Evolutionary conservation across 805 yeast genomes (phyloP).

Genomic region (Candida caryicola): DNA sequence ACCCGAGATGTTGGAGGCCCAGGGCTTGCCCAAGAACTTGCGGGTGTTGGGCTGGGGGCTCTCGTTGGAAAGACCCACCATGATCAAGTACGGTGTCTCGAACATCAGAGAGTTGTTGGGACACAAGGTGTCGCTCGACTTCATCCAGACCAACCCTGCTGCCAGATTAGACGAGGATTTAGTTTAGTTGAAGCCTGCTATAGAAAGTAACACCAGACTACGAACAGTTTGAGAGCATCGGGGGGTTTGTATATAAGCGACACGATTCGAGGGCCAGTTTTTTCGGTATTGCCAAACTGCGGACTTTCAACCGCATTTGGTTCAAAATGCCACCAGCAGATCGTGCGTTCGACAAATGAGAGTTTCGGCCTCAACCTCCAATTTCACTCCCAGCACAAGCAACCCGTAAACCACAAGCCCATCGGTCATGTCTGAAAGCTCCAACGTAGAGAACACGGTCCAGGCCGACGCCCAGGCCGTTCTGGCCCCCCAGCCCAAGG

Average conservation of each 20-base stretch:
- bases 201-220: slow-evolving; percentile 1
- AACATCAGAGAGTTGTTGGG: slow-evolving; percentile 96
- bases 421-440: not conserved
- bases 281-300: too few species aligned
- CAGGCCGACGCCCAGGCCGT: not conserved
- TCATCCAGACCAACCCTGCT: slow-evolving; percentile 94
- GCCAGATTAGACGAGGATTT: slow-evolving; percentile 79
- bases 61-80: slow-evolving; percentile 96
- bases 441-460: too few species aligned
- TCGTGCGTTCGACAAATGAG: too few species aligned
- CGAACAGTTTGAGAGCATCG: too few species aligned
- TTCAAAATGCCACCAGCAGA: too few species aligned
- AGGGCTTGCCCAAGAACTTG: slow-evolving; percentile 94
- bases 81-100: slow-evolving; percentile 95
- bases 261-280: too few species aligned
- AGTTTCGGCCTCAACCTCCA: too few species aligned
- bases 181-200: slow-evolving; percentile 18
- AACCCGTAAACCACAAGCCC: too few species aligned
- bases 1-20: slow-evolving; percentile 97
- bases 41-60: slow-evolving; percentile 98
- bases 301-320: too few species aligned
- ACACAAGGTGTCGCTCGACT: slow-evolving; percentile 92
- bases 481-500: not conserved
- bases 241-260: too few species aligned
- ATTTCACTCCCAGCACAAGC: too few species aligned